Evolutionary conservation across 805 yeast species (phyloP), one percentile per base, ranked within the genome.

Genomic region (Nadsonia fulvescens): DNA sequence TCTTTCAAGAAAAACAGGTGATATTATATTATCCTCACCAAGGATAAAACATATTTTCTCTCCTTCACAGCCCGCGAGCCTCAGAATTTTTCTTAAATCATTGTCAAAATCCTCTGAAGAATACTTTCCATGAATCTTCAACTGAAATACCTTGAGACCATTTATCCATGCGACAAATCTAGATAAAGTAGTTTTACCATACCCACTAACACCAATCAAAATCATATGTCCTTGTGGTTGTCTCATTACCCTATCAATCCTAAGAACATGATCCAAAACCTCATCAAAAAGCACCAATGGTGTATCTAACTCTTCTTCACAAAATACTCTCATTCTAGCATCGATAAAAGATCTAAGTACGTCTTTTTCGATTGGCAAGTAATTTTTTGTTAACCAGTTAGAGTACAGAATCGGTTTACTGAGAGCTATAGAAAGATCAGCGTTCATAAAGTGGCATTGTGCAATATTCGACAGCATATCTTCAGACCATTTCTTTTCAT

Each of bases 141-240:
- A 56, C 33, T 70, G 77, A 11, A 59, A 50, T 1, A 70, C 57
- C 14, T 55, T 61, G 11, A 78, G 42, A 0, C 93, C 94, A 44
- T 77, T 76, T 51, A 82, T 66, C 96, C 96, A 86, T 0, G 92
- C 69, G 4, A 78, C 93, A 58, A 86, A 86, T 34, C 69, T 64
- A 0, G 76, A 57, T 28, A 82, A 40, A 0, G 83, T 71, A 0
- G 79, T 62, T 44, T 43, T 78, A 1, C 95, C 95, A 37, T 82
- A 67, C 1, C 91, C 65, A 28, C 79, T 63, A 1, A 78, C 67
- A 0, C 95, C 96, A 12, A 78, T 74, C 20, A 86, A 44, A 35
- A 86, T 77, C 57, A 78, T 47, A 46, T 86, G 96, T 0, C 96
- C 96, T 40, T 83, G 95, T 0, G 73, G 70, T 40, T 81, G 92